A percentile compares a stretch with the other conserved stretches of the same genome.
These are phyloP conservation scores for Boletus pseudopeckii DNA, from an alignment of 768 basidiomycete species.

Conservation along the genomic window DNA sequence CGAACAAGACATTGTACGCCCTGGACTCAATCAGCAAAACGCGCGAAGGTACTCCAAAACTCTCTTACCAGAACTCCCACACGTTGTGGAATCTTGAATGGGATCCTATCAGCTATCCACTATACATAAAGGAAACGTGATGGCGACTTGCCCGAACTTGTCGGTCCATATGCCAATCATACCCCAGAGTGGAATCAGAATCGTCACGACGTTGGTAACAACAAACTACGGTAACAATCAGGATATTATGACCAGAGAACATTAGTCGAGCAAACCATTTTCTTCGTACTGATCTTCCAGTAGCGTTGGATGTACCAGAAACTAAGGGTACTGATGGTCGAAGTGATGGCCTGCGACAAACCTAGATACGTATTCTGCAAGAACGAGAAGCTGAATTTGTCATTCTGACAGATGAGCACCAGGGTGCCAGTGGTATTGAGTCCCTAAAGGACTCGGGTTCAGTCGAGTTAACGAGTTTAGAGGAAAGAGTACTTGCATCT, in stretches of 20 bases:
- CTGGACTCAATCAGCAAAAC: slow-evolving; percentile 30
- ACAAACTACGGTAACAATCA: slow-evolving; percentile 49
- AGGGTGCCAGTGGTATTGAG: slow-evolving; percentile 78
- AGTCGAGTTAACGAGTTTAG: not conserved
- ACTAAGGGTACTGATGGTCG: slow-evolving; percentile 64
- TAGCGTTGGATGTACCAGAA: slow-evolving; percentile 84
- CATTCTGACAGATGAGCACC: slow-evolving; percentile 73
- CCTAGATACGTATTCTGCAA: slow-evolving; percentile 78
- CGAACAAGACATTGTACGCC: slow-evolving; percentile 78
- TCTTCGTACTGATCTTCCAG: slow-evolving; percentile 78
- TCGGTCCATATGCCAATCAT: slow-evolving; percentile 83
- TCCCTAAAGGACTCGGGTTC: slow-evolving; percentile 43
- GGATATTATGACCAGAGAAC: not conserved
- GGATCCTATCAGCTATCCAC: not conserved
- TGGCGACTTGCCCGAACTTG: slow-evolving; percentile 56
- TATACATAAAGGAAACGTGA: not conserved
- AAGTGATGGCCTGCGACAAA: slow-evolving; percentile 70
- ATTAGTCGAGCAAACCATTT: slow-evolving; percentile 50
- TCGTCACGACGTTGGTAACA: slow-evolving; percentile 71
- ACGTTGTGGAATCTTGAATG: slow-evolving; percentile 61
- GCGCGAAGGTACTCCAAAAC: not conserved
- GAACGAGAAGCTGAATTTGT: slow-evolving; percentile 79
- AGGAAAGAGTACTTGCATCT: slow-evolving; percentile 46
- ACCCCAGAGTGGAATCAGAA: slow-evolving; percentile 81
- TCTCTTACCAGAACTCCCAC: slow-evolving; percentile 81